Base-by-base conservation (phyloP, 371 early-diverging fungal genomes). In the Mucor lusitanicus region DNA sequence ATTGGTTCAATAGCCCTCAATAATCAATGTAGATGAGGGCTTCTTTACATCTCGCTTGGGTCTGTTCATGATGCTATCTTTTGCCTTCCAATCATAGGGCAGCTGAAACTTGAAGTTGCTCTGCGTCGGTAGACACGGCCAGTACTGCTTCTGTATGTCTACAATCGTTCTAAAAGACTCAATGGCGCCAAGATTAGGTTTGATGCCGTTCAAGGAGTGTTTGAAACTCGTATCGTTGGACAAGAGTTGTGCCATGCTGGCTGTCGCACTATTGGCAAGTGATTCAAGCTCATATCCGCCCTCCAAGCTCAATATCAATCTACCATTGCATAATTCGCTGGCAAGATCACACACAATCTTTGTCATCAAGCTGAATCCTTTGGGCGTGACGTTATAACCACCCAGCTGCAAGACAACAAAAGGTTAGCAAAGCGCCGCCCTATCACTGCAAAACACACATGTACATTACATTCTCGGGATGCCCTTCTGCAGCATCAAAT, bases 401-500 rank as follows among this genome's bases (percentile, higher is more conserved):
- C 87, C 87, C 42, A 87, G 73, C 87, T 86, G 27, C n/a, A 12
- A 37, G 48, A 44, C 44, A 42, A n/a, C n/a, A n/a, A n/a, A n/a
- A n/a, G 40, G 30, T 44, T 33, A 46, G 48, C 17, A 27, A 35
- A 59, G 66, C 78, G 23, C 9, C 6, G n/a, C n/a, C n/a, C n/a
- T n/a, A n/a, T n/a, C n/a, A n/a, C n/a, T 48, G 4, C 17, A 21
- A 48, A 48, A 8, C 3, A 8, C 1, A 1, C 35, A 35, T 35
- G 35, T 35, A 48, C 42, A 69, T 77, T 84, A 84, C 87, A 64
- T 85, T 85, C 56, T 79, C 78, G 19, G 87, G 84, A 59, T 88
- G 87, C 13, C 86, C 86, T 69, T 84, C 83, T 11, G 89, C 88
- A 5, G 89, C 88, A 72, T 89, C 89, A 66, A 87, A 89, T 23